Conservation (phyloP, 371 early-diverging fungal species). For the Zychaea mexicana region DNA sequence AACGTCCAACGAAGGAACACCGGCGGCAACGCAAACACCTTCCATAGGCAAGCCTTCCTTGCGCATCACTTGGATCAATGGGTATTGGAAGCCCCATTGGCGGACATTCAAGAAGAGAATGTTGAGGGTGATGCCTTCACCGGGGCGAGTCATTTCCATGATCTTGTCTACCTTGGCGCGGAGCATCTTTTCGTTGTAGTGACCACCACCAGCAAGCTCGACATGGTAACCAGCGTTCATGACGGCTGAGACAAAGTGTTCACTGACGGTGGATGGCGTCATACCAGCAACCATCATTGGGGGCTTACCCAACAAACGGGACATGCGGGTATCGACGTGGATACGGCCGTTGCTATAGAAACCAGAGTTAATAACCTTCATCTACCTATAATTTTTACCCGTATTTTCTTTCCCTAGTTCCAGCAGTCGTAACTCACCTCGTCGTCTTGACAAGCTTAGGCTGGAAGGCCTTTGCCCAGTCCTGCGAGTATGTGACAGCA, state of each 20-base stretch:
- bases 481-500: constrained; percentile 83
- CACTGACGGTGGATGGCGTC: constrained; percentile 85
- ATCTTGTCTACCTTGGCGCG: constrained; percentile 83
- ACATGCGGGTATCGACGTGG: constrained; percentile 90
- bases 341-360: constrained; percentile 65
- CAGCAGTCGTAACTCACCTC: constrained; percentile 44
- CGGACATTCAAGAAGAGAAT: constrained; percentile 92
- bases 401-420: background rate
- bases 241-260: constrained; percentile 80
- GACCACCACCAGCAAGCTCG: constrained; percentile 95
- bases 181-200: constrained; percentile 85
- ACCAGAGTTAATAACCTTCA: constrained; percentile 1
- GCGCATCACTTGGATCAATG: constrained; percentile 86
- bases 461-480: constrained; percentile 90
- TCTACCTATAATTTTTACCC: background rate
- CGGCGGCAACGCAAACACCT: constrained; percentile 91
- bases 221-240: constrained; percentile 95
- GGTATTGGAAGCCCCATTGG: constrained; percentile 97
- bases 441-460: constrained; percentile 71
- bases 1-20: constrained; percentile 92
- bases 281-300: constrained; percentile 92
- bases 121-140: constrained; percentile 90
- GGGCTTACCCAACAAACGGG: constrained; percentile 86
- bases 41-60: constrained; percentile 92
- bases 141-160: constrained; percentile 77